These are phyloP conservation scores for Saxophila tyrrhenica DNA, from an alignment of 495 filamentous ascomycete species.

Conservation along the genomic window DNA sequence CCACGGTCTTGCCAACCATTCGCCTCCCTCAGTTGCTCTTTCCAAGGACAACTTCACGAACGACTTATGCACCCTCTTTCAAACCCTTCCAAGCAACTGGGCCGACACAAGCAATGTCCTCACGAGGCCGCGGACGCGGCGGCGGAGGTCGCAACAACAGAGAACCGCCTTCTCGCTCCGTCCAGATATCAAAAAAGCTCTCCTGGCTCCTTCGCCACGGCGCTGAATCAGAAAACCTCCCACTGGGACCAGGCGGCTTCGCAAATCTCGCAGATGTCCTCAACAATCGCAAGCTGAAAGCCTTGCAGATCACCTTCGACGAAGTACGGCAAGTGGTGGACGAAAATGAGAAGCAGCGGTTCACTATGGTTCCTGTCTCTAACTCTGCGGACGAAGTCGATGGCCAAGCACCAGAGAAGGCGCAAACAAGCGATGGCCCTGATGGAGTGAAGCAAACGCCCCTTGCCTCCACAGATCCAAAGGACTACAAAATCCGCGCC, in stretches of 20 bases:
- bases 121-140: constrained; percentile 6
- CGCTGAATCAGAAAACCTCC: constrained; percentile 65
- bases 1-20: neutral
- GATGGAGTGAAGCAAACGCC: constrained; percentile 5
- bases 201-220: constrained; percentile 72
- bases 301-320: constrained; percentile 55
- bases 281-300: constrained; percentile 54
- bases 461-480: constrained; percentile 33
- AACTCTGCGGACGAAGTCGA: constrained; percentile 16
- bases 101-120: too few relatives aligned
- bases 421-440: neutral
- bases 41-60: neutral
- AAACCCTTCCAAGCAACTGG: too few relatives aligned
- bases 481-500: constrained; percentile 78
- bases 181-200: constrained; percentile 68
- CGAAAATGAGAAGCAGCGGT: constrained; percentile 83
- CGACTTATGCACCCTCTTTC: too few relatives aligned
- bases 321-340: constrained; percentile 63
- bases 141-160: constrained; percentile 28
- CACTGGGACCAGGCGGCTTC: constrained; percentile 67
- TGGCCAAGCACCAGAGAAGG: constrained; percentile 1
- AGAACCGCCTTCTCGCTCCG: constrained; percentile 39
- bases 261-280: constrained; percentile 67
- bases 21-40: neutral
- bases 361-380: constrained; percentile 46